Evolutionary conservation across 441 rosid genomes (phyloP), one percentile per base, ranked within the genome.

Genomic region (Croton setiger): DNA sequence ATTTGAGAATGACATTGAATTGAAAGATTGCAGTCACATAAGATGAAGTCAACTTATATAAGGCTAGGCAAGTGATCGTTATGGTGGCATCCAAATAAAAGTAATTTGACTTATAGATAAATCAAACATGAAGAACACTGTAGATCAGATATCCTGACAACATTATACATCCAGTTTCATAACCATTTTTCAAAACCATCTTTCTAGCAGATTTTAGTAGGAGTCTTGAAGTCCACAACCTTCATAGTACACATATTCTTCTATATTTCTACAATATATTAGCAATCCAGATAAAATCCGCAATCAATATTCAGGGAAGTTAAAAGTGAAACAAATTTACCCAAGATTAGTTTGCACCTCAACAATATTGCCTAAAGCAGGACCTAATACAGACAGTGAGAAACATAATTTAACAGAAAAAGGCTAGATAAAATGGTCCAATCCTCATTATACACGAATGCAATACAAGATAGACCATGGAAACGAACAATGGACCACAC

Each of bases 221-320:
- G 41, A 48, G 20, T 55, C 43, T 14, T n/a, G 47, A 33, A 17
- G n/a, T 27, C 1, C n/a, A 69, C 47, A 18, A 9, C 18, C 12
- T 44, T 48, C 53, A 45, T 33, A 58, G 11, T 20, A 47, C 23
- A 31, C 7, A 48, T 37, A 6, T 49, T 65, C 20, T 10, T 48
- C 14, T 65, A 49, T 62, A 20, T 37, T 60, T 62, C 66, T 49
- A 41, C 36, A n/a, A n/a, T 12, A 36, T 47, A 66, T 60, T 43
- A 37, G 21, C 33, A 51, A 15, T 20, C 27, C 67, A 11, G 51
- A 60, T 9, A 67, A 45, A 44, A 27, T 37, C 52, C 33, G 49
- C 18, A 44, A 68, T 31, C 12, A 10, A 33, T 13, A 57, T 33
- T 33, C 18, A 57, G 61, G 61, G 41, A 57, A 23, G 36, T 57